Evolutionary conservation across 2,329 filamentous ascomycete genomes (phyloP).

Genomic region (Leptodontidium sp.): DNA sequence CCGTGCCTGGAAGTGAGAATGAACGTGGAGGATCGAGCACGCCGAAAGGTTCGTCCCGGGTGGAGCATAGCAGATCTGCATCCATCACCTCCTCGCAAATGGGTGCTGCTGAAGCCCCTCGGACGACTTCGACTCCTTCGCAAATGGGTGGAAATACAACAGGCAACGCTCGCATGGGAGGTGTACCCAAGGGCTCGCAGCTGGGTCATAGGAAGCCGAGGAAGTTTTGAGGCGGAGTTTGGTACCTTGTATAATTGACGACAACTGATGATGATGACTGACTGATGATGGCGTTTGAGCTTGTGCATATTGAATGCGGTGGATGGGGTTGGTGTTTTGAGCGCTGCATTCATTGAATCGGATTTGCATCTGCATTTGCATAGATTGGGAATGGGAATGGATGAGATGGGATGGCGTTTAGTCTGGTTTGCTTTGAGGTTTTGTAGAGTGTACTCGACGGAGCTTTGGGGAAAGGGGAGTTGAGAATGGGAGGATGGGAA

Average conservation of each 20-base stretch:
- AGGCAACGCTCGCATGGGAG: background rate
- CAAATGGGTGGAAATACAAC: background rate
- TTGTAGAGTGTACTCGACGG: background rate
- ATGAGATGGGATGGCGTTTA: background rate
- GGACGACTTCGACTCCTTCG: background rate
- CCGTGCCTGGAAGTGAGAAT: background rate
- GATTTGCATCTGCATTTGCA: too few relatives aligned
- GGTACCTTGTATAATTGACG: background rate
- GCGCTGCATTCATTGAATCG: background rate
- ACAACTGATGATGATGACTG: slow-evolving; percentile 1
- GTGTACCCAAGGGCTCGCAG: background rate
- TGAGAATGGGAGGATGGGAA: background rate
- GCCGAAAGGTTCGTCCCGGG: background rate
- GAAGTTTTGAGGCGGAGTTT: background rate
- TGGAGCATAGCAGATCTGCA: background rate
- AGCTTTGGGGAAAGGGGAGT: too few relatives aligned
- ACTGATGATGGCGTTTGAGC: background rate
- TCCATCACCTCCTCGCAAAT: background rate
- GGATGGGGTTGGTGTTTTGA: background rate
- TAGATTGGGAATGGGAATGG: background rate
- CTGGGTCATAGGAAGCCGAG: background rate
- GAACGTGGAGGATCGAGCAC: background rate
- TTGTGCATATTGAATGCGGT: background rate
- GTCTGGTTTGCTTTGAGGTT: background rate
- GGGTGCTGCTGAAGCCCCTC: background rate